Percentiles rank a stretch among this genome's conserved stretches.
phyloP scores from a whole-genome alignment of 2,329 filamentous ascomycete genomes.

The Claviceps citrina region DNA sequence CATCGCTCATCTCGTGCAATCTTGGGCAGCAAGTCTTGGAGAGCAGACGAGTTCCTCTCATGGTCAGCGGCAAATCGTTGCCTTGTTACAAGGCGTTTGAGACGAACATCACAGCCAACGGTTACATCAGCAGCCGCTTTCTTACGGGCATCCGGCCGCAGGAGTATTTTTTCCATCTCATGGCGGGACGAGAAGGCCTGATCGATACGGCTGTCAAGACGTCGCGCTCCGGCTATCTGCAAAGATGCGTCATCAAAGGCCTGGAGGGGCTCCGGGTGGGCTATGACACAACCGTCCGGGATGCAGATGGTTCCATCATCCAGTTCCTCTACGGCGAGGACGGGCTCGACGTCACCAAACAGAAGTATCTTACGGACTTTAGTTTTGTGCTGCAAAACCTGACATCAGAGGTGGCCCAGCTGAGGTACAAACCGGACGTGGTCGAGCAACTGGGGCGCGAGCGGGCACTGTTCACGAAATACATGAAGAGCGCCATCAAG shows the following conservation, averaged over 20 bases:
- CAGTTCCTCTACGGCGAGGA: slow-evolving; percentile 97
- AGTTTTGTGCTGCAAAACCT: slow-evolving; percentile 81
- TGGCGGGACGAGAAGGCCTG: slow-evolving; percentile 94
- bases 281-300: slow-evolving; percentile 87
- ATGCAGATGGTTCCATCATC: slow-evolving; percentile 81
- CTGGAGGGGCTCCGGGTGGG: slow-evolving; percentile 89
- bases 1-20: slow-evolving; percentile 94
- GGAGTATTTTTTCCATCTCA: slow-evolving; percentile 98
- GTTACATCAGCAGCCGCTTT: slow-evolving; percentile 91
- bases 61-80: slow-evolving; percentile 94
- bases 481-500: slow-evolving; percentile 71
- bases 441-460: slow-evolving; percentile 32
- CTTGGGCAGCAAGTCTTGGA: slow-evolving; percentile 93
- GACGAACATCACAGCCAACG: slow-evolving; percentile 73
- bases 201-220: slow-evolving; percentile 99
- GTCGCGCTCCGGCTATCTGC: slow-evolving; percentile 87
- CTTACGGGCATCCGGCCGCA: slow-evolving; percentile 94
- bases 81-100: slow-evolving; percentile 91
- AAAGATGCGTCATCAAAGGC: slow-evolving; percentile 94
- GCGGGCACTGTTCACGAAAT: slow-evolving; percentile 49
- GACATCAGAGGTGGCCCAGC: slow-evolving; percentile 59
- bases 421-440: slow-evolving; percentile 46
- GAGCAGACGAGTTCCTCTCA: slow-evolving; percentile 82
- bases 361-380: slow-evolving; percentile 81
- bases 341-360: slow-evolving; percentile 83